These are phyloP conservation scores for Saussurea involucrata DNA, from an alignment of 129 eudicot genomes.

Conservation along the genomic window DNA sequence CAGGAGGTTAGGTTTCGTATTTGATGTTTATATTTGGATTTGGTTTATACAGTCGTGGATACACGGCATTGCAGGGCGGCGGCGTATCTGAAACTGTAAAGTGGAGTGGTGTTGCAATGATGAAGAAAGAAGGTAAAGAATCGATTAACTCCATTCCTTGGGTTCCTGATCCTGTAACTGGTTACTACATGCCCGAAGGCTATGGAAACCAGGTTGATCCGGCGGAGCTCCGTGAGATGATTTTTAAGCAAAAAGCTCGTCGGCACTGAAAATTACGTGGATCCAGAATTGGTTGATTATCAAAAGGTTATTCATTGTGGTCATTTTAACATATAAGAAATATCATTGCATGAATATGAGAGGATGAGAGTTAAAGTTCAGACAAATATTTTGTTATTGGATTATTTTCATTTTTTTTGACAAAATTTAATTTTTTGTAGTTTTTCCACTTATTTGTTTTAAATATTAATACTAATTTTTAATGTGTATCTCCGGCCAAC, in stretches of 20 bases:
- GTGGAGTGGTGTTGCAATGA: conserved; percentile 31
- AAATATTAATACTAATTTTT: too few relatives aligned
- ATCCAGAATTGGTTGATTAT: too few relatives aligned
- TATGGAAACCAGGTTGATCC: conserved; percentile 56
- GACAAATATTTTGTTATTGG: too few relatives aligned
- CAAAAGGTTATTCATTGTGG: too few relatives aligned
- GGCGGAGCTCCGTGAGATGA: conserved; percentile 57
- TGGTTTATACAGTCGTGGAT: conserved; percentile 48
- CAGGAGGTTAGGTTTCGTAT: not conserved
- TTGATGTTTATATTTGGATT: not conserved
- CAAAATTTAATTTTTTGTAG: too few relatives aligned
- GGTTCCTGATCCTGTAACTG: conserved; percentile 83
- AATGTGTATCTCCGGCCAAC: too few relatives aligned
- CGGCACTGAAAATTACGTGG: conserved; percentile 7
- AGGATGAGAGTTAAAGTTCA: too few relatives aligned
- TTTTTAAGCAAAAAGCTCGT: conserved; percentile 43
- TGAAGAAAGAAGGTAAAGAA: conserved; percentile 51
- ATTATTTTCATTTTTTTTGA: too few relatives aligned
- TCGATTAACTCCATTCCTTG: conserved; percentile 43
- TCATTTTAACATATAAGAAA: too few relatives aligned
- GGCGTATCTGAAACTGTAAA: conserved; percentile 24
- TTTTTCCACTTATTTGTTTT: too few relatives aligned
- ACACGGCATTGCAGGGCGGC: conserved; percentile 34
- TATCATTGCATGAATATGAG: too few relatives aligned
- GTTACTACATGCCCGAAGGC: conserved; percentile 67